These are phyloP conservation scores for Astrothelium subdiscretum DNA, from an alignment of 495 filamentous ascomycete species.

Conservation along the genomic window DNA sequence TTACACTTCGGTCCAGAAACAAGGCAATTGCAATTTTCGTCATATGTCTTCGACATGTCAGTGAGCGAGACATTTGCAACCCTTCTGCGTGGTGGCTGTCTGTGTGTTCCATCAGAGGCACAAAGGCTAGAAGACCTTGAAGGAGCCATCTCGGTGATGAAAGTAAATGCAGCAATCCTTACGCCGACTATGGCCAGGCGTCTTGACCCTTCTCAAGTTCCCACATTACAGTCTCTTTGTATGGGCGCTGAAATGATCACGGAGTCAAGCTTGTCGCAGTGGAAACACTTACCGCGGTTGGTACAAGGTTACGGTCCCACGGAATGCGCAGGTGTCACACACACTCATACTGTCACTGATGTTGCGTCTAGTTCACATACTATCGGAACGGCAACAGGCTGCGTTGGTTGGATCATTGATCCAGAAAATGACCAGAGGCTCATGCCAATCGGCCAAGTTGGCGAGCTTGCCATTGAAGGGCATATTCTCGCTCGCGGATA, in stretches of 20 bases:
- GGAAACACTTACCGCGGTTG: not conserved
- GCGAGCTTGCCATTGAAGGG: constrained; percentile 79
- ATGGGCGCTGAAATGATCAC: no score
- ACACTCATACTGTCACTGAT: no score
- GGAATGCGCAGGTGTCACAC: constrained; percentile 79
- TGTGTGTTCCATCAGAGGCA: constrained; percentile 66
- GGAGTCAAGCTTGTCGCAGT: not conserved
- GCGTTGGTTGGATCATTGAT: constrained; percentile 29
- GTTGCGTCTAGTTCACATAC: no score
- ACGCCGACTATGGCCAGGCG: constrained; percentile 55
- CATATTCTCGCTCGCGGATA: constrained; percentile 81
- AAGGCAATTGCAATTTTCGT: constrained; percentile 69
- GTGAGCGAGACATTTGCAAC: constrained; percentile 82
- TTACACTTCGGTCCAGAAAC: constrained; percentile 42
- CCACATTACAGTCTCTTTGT: constrained; percentile 26
- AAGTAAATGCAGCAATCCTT: constrained; percentile 76
- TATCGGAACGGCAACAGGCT: constrained; percentile 20
- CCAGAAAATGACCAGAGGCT: constrained; percentile 20
- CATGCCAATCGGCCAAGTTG: constrained; percentile 48
- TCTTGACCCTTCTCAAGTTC: constrained; percentile 55
- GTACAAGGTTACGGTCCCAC: constrained; percentile 76
- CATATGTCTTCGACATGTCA: constrained; percentile 79
- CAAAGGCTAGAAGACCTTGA: constrained; percentile 66
- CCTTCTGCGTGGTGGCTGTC: constrained; percentile 71
- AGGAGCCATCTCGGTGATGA: constrained; percentile 51